A percentile compares a stretch with the other conserved stretches of the same genome.
Conservation (phyloP, 495 filamentous ascomycete species). For the Talaromyces stipitatus region DNA sequence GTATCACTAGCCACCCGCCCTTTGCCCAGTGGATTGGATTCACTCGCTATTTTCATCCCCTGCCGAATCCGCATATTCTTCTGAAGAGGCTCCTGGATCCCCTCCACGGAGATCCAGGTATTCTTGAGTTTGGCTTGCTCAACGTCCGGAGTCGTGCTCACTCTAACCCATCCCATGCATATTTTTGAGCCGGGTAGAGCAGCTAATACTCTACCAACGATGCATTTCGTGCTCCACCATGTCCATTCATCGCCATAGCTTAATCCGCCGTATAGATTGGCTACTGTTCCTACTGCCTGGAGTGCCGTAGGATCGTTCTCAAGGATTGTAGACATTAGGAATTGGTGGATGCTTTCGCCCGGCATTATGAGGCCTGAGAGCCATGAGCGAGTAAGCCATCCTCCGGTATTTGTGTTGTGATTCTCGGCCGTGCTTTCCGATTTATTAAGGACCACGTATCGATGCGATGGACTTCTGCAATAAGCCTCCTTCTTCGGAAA, state of each 20-base stretch:
- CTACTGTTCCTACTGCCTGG: conserved; percentile 54
- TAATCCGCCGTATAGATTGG: conserved; percentile 75
- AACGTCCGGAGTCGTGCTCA: conserved; percentile 38
- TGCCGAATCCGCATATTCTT: conserved; percentile 33
- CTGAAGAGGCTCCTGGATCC: conserved; percentile 19
- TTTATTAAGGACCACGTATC: conserved; percentile 21
- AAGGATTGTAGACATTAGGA: conserved; percentile 69
- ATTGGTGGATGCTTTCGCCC: conserved; percentile 63
- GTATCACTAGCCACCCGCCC: conserved; percentile 42
- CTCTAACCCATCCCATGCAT: conserved; percentile 73
- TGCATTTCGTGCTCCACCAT: conserved; percentile 77
- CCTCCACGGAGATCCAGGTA: conserved; percentile 59
- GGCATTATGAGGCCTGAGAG: conserved; percentile 73
- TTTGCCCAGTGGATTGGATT: conserved; percentile 30
- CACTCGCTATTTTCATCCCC: conserved; percentile 21
- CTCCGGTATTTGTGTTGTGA: conserved; percentile 13
- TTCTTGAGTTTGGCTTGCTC: conserved; percentile 27
- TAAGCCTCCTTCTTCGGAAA: conserved; percentile 22
- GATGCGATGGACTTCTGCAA: conserved; percentile 19
- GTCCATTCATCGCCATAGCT: conserved; percentile 54
- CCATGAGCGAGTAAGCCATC: conserved; percentile 80
- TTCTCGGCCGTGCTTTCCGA: conserved; percentile 12
- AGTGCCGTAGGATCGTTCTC: conserved; percentile 68
- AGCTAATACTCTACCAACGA: conserved; percentile 69
- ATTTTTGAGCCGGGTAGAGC: conserved; percentile 56